Evolutionary conservation across 768 basidiomycete species (phyloP).

Genomic region (Dictyophora rubrovolvata): DNA sequence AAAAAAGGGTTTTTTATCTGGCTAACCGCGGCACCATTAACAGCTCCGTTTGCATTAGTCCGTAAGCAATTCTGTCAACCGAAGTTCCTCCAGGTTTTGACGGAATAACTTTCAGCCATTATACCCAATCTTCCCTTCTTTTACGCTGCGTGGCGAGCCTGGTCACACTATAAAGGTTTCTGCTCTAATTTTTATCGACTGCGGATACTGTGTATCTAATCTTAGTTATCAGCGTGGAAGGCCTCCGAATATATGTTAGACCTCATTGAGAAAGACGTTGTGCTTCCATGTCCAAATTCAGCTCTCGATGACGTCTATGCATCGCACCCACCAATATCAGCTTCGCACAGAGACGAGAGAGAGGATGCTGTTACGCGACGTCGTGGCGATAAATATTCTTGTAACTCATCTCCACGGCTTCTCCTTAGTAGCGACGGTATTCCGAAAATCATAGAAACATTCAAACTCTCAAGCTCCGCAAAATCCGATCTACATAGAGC

Average conservation of each 20-base stretch:
- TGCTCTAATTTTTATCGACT: background rate
- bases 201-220: background rate
- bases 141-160: slow-evolving; percentile 77
- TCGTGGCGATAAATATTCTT: slow-evolving; percentile 10
- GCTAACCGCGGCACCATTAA: slow-evolving; percentile 58
- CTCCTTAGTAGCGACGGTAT: slow-evolving; percentile 46
- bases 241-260: slow-evolving; percentile 57
- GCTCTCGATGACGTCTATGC: slow-evolving; percentile 51
- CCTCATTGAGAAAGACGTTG: slow-evolving; percentile 44
- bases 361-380: slow-evolving; percentile 7
- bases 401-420: slow-evolving; percentile 15
- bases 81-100: background rate
- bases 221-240: slow-evolving; percentile 42
- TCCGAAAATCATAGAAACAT: slow-evolving; percentile 36
- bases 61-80: slow-evolving; percentile 37
- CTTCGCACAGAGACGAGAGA: slow-evolving; percentile 5
- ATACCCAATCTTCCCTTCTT: slow-evolving; percentile 82
- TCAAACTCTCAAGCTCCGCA: slow-evolving; percentile 35
- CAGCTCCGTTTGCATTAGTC: slow-evolving; percentile 65
- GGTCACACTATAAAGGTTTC: slow-evolving; percentile 73
- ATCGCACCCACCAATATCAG: slow-evolving; percentile 17
- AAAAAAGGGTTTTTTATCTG: slow-evolving; percentile 55
- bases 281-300: slow-evolving; percentile 45
- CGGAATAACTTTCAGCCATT: slow-evolving; percentile 36
- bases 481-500: slow-evolving; percentile 51